Evolutionary conservation across 1,139 yeast species (phyloP).

Genomic region (Suhomyces anneliseae): DNA sequence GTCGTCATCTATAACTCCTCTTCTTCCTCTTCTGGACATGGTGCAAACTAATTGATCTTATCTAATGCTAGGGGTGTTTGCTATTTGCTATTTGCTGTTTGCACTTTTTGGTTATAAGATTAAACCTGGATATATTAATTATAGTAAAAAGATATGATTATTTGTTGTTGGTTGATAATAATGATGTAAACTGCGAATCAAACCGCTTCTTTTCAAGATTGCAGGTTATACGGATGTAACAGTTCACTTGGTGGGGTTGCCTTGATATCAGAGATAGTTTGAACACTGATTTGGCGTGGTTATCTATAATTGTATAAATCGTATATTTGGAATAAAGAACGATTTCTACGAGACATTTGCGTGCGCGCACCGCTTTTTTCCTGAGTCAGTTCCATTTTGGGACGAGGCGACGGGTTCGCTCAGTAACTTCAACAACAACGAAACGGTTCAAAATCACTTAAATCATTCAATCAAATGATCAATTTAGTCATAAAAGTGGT

Average conservation of each 20-base stretch:
- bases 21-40: slow-evolving; percentile 16
- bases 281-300: not conserved
- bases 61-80: no score
- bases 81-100: no score
- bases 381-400: not conserved
- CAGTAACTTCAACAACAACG: not conserved
- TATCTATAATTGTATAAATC: not conserved
- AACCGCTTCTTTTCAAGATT: not conserved
- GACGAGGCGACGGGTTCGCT: not conserved
- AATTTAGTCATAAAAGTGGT: no score
- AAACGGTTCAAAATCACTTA: no score
- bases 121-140: no score
- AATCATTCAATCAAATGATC: no score
- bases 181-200: not conserved
- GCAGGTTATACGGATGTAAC: no score
- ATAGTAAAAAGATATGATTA: not conserved
- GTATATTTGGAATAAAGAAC: not conserved
- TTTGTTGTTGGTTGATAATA: not conserved
- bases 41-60: no score
- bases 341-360: not conserved
- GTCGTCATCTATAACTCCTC: slow-evolving; percentile 16
- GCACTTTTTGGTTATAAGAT: no score
- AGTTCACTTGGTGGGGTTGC: no score
- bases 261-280: no score
- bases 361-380: slow-evolving; percentile 3